These are phyloP conservation scores for Penicillium daleae DNA, from an alignment of 495 filamentous ascomycete genomes.

Conservation along the genomic window DNA sequence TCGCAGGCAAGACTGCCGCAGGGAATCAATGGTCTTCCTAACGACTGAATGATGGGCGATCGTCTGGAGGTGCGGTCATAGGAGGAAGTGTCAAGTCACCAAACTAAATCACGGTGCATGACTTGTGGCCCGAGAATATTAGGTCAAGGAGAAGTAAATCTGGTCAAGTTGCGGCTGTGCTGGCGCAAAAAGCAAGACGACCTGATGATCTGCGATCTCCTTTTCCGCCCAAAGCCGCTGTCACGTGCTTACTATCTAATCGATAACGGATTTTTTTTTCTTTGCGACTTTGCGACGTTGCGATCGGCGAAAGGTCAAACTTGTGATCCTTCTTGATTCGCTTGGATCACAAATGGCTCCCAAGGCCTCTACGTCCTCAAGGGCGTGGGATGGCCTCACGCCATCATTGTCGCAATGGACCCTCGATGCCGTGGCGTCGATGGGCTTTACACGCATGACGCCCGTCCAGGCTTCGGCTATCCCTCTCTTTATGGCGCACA, in stretches of 20 bases:
- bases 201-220: conserved; percentile 23
- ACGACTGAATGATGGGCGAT: conserved; percentile 35
- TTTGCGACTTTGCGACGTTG: conserved; percentile 11
- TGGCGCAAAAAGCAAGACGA: conserved; percentile 30
- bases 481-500: conserved; percentile 88
- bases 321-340: neutral
- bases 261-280: conserved; percentile 38
- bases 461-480: conserved; percentile 95
- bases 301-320: neutral
- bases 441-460: conserved; percentile 88
- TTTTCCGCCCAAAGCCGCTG: conserved; percentile 31
- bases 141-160: conserved; percentile 13
- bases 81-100: conserved; percentile 4
- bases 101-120: conserved; percentile 13
- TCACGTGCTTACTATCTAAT: conserved; percentile 35
- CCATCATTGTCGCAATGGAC: conserved; percentile 89
- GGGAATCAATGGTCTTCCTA: conserved; percentile 21
- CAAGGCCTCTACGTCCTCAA: conserved; percentile 43
- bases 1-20: conserved; percentile 34
- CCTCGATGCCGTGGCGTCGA: conserved; percentile 76
- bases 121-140: conserved; percentile 1
- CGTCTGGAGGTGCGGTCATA: conserved; percentile 8
- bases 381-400: conserved; percentile 80
- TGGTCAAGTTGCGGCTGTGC: conserved; percentile 30
- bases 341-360: conserved; percentile 37